These are phyloP conservation scores for Ilyonectria mors-panacis DNA, from an alignment of 2,329 filamentous ascomycete species.

Conservation along the genomic window DNA sequence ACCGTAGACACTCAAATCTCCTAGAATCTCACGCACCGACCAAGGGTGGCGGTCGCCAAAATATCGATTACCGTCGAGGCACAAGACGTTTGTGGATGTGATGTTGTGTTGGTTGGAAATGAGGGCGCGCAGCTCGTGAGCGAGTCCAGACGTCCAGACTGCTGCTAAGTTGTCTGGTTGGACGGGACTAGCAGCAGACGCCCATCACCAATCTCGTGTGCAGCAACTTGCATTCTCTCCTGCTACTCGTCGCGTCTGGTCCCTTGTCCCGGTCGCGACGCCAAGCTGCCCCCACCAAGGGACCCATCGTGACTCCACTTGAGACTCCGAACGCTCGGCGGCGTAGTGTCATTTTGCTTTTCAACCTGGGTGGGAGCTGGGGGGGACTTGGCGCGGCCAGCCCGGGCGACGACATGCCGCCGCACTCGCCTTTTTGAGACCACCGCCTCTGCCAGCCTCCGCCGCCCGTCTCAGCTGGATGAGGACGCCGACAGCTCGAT, in stretches of 20 bases:
- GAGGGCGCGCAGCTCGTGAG: slow-evolving; percentile 39
- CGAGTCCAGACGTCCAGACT: slow-evolving; percentile 34
- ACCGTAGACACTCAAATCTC: slow-evolving; percentile 32
- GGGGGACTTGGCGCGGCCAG: slow-evolving; percentile 26
- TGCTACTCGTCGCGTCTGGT: slow-evolving; percentile 45
- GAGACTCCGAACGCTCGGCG: slow-evolving; percentile 43
- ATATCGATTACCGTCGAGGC: slow-evolving; percentile 13
- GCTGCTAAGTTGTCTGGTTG: slow-evolving; percentile 33
- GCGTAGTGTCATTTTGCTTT: slow-evolving; percentile 40
- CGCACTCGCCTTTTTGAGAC: slow-evolving; percentile 23
- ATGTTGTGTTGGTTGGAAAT: slow-evolving; percentile 41
- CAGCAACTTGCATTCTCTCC: slow-evolving; percentile 44
- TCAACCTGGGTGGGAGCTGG: slow-evolving; percentile 9
- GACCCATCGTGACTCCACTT: slow-evolving; percentile 44
- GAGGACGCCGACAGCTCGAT: background rate
- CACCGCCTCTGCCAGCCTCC: slow-evolving; percentile 6
- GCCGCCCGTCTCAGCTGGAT: slow-evolving; percentile 18
- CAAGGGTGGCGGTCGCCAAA: slow-evolving; percentile 27
- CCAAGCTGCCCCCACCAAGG: slow-evolving; percentile 44
- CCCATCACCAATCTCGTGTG: slow-evolving; percentile 49
- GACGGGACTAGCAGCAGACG: slow-evolving; percentile 27
- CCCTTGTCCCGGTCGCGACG: slow-evolving; percentile 38
- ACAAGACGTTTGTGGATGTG: slow-evolving; percentile 14
- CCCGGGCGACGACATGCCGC: slow-evolving; percentile 27
- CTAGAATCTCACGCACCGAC: slow-evolving; percentile 29